These are phyloP conservation scores for Bacterosira constricta DNA, from an alignment of 108 stramenopile species.

Conservation along the genomic window DNA sequence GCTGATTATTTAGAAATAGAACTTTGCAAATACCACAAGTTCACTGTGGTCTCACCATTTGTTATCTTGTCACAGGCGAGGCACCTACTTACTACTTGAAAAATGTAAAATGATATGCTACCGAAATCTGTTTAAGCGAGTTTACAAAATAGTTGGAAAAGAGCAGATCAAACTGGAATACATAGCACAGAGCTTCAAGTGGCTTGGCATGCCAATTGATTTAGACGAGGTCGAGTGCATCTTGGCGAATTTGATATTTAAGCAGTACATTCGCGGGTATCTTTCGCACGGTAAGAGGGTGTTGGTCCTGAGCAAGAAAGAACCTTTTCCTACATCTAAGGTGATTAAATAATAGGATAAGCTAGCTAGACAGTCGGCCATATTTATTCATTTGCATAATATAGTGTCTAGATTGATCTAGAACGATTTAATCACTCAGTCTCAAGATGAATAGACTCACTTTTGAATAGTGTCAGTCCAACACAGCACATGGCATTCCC, in stretches of 20 bases:
- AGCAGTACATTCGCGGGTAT: constrained; percentile 90
- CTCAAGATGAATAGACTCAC: too few relatives aligned
- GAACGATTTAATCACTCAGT: too few relatives aligned
- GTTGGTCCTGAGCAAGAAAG: constrained; percentile 91
- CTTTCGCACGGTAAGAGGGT: constrained; percentile 91
- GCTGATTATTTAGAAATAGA: too few relatives aligned
- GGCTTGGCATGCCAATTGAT: constrained; percentile 88
- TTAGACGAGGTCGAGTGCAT: constrained; percentile 97
- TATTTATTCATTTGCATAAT: too few relatives aligned
- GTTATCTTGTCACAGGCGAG: constrained; percentile 55
- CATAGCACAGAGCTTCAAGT: constrained; percentile 72
- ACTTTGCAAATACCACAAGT: too few relatives aligned
- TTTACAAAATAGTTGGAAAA: constrained; percentile 71
- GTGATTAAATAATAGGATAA: constrained; percentile 56
- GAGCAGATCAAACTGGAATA: constrained; percentile 72
- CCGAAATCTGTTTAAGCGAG: constrained; percentile 93
- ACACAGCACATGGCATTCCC: too few relatives aligned
- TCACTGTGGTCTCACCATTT: background rate
- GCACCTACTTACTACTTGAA: constrained; percentile 93
- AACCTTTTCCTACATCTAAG: constrained; percentile 89
- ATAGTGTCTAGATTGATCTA: too few relatives aligned
- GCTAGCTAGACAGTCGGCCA: too few relatives aligned
- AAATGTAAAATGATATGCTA: constrained; percentile 94
- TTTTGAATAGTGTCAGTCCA: too few relatives aligned
- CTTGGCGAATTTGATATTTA: constrained; percentile 94